These are phyloP conservation scores for Lolium rigidum DNA, from an alignment of 176 grass and related monocot species.

Conservation along the genomic window DNA sequence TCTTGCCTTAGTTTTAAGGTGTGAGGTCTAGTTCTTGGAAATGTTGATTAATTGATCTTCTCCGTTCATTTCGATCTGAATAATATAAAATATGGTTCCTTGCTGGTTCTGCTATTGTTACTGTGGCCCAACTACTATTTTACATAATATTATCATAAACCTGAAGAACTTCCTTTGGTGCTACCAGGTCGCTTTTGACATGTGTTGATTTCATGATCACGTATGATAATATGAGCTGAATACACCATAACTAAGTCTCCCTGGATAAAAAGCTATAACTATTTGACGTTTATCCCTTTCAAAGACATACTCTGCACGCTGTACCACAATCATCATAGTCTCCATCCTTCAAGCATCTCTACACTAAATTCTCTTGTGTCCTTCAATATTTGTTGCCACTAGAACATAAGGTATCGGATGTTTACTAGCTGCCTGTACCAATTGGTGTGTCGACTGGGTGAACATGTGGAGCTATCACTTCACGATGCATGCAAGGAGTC, in stretches of 20 bases:
- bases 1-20: not conserved
- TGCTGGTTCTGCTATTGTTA: not conserved
- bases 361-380: not conserved
- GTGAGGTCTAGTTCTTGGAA: not conserved
- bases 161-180: not conserved
- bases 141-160: not conserved
- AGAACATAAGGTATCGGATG: not conserved
- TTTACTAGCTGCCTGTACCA: not conserved
- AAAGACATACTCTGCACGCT: not conserved
- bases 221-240: not conserved
- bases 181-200: not conserved
- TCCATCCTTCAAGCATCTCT: not conserved
- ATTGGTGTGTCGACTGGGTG: not conserved
- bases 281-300: constrained; percentile 5
- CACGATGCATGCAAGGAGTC: not conserved
- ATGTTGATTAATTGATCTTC: not conserved
- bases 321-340: not conserved
- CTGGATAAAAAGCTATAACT: not conserved
- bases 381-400: not conserved
- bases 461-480: not conserved
- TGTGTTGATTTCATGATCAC: not conserved
- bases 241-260: not conserved
- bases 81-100: not conserved
- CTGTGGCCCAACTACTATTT: not conserved
- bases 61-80: not conserved